These are phyloP conservation scores for Allantophomopsis lycopodina DNA, from an alignment of 2,329 filamentous ascomycete species.

Conservation along the genomic window DNA sequence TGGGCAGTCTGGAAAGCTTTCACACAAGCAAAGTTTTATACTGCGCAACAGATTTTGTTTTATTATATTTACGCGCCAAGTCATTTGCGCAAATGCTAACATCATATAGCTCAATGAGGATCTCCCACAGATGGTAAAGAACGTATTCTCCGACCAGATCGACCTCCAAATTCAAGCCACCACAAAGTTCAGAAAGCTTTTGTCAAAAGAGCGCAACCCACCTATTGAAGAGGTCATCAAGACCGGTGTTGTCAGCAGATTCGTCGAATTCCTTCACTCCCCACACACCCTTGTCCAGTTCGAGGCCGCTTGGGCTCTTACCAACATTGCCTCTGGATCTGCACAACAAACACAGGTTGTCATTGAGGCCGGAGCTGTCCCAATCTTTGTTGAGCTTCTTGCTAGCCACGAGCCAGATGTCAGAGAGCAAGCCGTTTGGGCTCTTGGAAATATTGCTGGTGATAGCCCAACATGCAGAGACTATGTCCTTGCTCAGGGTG, in stretches of 20 bases:
- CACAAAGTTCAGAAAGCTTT: constrained; percentile 94
- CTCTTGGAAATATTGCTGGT: constrained; percentile 94
- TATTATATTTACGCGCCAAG: background rate
- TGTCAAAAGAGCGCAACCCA: constrained; percentile 97
- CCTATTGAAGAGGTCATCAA: constrained; percentile 99
- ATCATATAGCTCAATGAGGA: constrained; percentile 76
- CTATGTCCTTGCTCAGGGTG: constrained; percentile 85
- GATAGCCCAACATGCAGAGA: constrained; percentile 96
- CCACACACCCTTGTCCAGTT: constrained; percentile 98
- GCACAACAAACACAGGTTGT: constrained; percentile 97
- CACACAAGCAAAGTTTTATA: too few relatives aligned
- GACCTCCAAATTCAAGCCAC: constrained; percentile 95
- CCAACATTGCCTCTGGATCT: constrained; percentile 97
- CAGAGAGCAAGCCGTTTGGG: constrained; percentile 96
- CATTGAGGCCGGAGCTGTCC: constrained; percentile 94
- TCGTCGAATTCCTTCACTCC: constrained; percentile 95
- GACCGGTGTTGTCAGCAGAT: constrained; percentile 92
- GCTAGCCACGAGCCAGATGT: constrained; percentile 96
- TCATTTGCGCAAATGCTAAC: constrained; percentile 1
- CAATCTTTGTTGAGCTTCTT: constrained; percentile 94
- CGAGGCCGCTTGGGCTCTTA: constrained; percentile 96
- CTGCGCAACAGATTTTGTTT: background rate
- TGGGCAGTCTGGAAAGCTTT: too few relatives aligned
- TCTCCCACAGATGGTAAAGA: constrained; percentile 93
- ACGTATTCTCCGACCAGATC: constrained; percentile 98